Evolutionary conservation across 108 stramenopile species (phyloP).

Genomic region (Skeletonema tropicum): DNA sequence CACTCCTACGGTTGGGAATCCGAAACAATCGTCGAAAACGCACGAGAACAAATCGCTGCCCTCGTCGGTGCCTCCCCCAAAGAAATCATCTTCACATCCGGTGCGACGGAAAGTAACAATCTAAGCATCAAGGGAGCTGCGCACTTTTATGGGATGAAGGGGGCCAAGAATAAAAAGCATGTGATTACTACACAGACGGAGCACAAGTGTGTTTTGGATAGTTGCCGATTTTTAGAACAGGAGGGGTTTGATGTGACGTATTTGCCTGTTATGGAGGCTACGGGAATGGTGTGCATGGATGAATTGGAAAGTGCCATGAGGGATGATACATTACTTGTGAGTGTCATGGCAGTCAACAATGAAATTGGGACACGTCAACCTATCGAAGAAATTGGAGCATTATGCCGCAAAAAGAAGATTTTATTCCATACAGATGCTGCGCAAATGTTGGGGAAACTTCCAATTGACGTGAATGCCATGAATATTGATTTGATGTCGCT

Average conservation of each 20-base stretch:
- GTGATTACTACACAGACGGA: constrained; percentile 99
- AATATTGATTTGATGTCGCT: constrained; percentile 96
- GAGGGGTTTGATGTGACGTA: constrained; percentile 99
- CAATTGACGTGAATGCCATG: constrained; percentile 93
- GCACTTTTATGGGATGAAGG: constrained; percentile 82
- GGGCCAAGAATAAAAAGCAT: constrained; percentile 84
- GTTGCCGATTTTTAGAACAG: constrained; percentile 92
- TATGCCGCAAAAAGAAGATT: constrained; percentile 93
- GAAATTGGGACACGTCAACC: constrained; percentile 99
- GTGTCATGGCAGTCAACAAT: constrained; percentile 99
- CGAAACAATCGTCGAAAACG: constrained; percentile 89
- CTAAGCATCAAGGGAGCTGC: constrained; percentile 97
- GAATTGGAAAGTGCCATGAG: constrained; percentile 88
- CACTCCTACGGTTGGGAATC: constrained; percentile 98
- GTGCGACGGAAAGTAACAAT: constrained; percentile 99
- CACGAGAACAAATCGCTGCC: constrained; percentile 88
- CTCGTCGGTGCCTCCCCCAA: constrained; percentile 92
- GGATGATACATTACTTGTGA: constrained; percentile 90
- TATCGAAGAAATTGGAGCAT: constrained; percentile 91
- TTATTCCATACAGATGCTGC: constrained; percentile 99
- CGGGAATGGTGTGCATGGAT: constrained; percentile 93
- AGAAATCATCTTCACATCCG: constrained; percentile 98
- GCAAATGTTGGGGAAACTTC: constrained; percentile 98
- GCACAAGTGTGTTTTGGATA: constrained; percentile 99
- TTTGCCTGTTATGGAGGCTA: constrained; percentile 85